Percentiles rank a stretch among this genome's conserved stretches.
These are phyloP conservation scores for Volvariella volvacea DNA, from an alignment of 1,284 basidiomycete genomes.

Conservation along the genomic window DNA sequence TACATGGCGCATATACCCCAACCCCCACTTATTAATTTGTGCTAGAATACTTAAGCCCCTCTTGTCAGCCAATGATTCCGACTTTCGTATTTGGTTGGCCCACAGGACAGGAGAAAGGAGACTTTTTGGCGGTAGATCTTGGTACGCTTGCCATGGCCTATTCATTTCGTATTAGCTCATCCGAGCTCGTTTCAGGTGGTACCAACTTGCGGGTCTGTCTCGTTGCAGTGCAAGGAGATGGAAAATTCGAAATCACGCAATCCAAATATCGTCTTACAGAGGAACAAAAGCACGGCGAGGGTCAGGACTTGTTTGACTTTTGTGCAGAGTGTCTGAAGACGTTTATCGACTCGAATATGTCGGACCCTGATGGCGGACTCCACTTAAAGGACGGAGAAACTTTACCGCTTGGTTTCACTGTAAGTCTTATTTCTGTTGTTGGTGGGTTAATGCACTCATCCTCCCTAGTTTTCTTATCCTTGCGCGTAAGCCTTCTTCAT, in stretches of 20 bases:
- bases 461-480: slow-evolving; percentile 82
- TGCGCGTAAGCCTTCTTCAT: slow-evolving; percentile 56
- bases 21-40: too few relatives aligned
- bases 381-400: slow-evolving; percentile 63
- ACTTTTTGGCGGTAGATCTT: slow-evolving; percentile 91
- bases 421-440: slow-evolving; percentile 31
- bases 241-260: slow-evolving; percentile 97
- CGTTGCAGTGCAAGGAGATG: slow-evolving; percentile 85
- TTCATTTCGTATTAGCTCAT: neutral
- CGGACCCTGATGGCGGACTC: slow-evolving; percentile 46
- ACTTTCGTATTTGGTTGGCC: slow-evolving; percentile 98
- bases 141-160: slow-evolving; percentile 38
- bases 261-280: slow-evolving; percentile 96
- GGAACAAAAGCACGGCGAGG: slow-evolving; percentile 98
- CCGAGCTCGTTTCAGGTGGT: slow-evolving; percentile 47
- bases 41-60: too few relatives aligned
- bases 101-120: slow-evolving; percentile 82
- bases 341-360: slow-evolving; percentile 80
- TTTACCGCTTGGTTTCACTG: slow-evolving; percentile 90
- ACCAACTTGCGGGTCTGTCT: slow-evolving; percentile 98
- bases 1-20: too few relatives aligned
- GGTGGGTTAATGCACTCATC: slow-evolving; percentile 3
- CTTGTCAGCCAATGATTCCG: slow-evolving; percentile 82
- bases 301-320: slow-evolving; percentile 93
- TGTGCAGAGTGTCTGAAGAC: slow-evolving; percentile 91